Conservation (phyloP, 1,139 yeast species). For the Yamadazyma atlantica region DNA sequence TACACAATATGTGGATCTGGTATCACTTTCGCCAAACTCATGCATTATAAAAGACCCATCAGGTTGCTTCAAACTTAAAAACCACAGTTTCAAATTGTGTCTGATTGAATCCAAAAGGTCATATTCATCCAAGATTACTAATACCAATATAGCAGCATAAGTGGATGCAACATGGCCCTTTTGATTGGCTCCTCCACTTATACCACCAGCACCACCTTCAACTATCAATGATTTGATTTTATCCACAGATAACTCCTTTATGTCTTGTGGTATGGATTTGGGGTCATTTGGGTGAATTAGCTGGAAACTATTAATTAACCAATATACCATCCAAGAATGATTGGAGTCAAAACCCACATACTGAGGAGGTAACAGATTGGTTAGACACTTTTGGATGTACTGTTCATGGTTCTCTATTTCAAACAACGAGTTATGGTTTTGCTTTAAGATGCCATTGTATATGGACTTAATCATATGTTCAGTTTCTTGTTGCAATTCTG, state of each 20-base stretch:
- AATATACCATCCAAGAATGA: conserved; percentile 86
- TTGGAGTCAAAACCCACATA: conserved; percentile 72
- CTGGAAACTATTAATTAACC: conserved; percentile 63
- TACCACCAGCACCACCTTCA: conserved; percentile 57
- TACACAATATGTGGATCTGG: conserved; percentile 87
- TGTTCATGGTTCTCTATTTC: conserved; percentile 18
- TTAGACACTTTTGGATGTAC: conserved; percentile 12
- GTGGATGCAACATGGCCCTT: conserved; percentile 83
- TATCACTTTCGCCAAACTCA: conserved; percentile 78
- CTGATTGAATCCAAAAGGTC: conserved; percentile 26
- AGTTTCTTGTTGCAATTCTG: conserved; percentile 40
- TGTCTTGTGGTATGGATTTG: conserved; percentile 7
- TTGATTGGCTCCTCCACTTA: conserved; percentile 84
- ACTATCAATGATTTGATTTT: conserved; percentile 26
- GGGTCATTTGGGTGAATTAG: conserved; percentile 3
- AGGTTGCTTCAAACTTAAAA: conserved; percentile 57
- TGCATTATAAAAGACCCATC: conserved; percentile 82
- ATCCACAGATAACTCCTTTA: conserved; percentile 12
- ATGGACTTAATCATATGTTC: conserved; percentile 33
- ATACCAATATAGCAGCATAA: conserved; percentile 71
- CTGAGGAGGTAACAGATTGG: conserved; percentile 42
- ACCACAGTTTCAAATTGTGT: conserved; percentile 57
- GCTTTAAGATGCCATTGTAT: conserved; percentile 18
- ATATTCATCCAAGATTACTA: conserved; percentile 54
- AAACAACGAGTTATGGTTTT: conserved; percentile 14